Conservation (phyloP, 108 stramenopile genomes). For the Cafeteria roenbergensis region DNA sequence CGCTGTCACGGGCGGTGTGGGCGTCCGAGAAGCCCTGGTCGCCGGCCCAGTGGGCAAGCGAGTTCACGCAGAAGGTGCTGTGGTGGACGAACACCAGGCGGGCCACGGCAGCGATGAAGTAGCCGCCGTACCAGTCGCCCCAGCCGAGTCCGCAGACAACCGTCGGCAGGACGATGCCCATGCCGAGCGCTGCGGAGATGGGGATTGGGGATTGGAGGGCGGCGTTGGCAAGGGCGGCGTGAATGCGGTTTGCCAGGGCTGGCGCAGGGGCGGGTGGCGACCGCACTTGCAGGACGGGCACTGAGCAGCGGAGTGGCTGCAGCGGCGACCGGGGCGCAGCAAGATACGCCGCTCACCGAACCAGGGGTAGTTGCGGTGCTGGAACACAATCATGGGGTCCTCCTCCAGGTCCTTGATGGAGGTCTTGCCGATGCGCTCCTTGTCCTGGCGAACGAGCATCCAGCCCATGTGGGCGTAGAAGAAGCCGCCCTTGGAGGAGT, state of each 20-base stretch:
- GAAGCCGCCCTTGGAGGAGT: conserved; percentile 96
- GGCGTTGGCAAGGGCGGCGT: background rate
- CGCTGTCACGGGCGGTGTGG: conserved; percentile 87
- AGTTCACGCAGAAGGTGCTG: conserved; percentile 94
- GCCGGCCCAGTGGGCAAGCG: conserved; percentile 90
- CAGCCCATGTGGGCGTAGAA: conserved; percentile 99
- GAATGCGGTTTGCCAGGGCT: too few species aligned
- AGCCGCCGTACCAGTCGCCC: conserved; percentile 88
- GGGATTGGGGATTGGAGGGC: conserved; percentile 43
- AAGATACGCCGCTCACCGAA: too few species aligned
- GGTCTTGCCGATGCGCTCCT: conserved; percentile 64
- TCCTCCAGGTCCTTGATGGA: conserved; percentile 76
- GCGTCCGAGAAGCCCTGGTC: conserved; percentile 91
- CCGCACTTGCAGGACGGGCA: too few species aligned
- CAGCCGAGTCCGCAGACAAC: conserved; percentile 69
- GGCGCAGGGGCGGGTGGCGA: too few species aligned
- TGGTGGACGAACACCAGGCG: conserved; percentile 85
- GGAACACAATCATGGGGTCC: conserved; percentile 77
- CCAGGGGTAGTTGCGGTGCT: conserved; percentile 44
- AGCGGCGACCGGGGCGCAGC: too few species aligned
- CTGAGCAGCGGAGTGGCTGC: too few species aligned
- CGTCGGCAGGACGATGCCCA: conserved; percentile 94
- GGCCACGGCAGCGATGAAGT: conserved; percentile 84
- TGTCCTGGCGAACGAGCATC: conserved; percentile 93
- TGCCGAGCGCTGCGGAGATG: conserved; percentile 92